Percentiles rank a stretch among this genome's conserved stretches.
Conservation (phyloP, 331 rosid species). For the Phaseolus coccineus region DNA sequence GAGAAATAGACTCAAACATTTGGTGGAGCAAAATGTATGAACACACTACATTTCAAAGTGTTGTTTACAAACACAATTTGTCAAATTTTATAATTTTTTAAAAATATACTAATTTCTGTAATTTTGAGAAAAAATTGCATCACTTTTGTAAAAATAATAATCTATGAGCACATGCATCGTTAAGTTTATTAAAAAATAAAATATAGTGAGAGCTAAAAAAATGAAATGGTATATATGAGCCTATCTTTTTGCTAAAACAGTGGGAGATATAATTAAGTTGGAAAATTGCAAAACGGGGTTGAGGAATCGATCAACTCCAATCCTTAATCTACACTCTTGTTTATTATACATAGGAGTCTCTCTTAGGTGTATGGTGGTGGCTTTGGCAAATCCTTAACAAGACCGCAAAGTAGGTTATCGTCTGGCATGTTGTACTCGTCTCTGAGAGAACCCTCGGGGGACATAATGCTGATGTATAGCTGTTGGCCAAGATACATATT, state of each 20-base stretch:
- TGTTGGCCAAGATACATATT: conserved; percentile 74
- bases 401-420: conserved; percentile 54
- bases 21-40: no score
- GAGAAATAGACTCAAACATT: no score
- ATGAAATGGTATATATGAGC: background rate
- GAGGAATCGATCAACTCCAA: background rate
- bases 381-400: conserved; percentile 58
- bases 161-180: no score
- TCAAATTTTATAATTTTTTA: no score
- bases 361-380: conserved; percentile 38
- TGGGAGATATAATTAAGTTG: background rate
- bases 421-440: conserved; percentile 76
- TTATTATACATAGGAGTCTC: background rate
- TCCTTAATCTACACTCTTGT: background rate
- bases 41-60: no score
- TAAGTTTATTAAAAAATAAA: no score
- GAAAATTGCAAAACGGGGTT: background rate
- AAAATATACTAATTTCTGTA: no score
- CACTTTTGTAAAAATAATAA: no score
- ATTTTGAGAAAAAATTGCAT: no score
- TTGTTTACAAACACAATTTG: no score
- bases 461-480: conserved; percentile 60
- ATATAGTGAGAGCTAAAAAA: background rate
- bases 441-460: conserved; percentile 57
- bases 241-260: background rate